Evolutionary conservation across 139 green algal genomes (phyloP).

Genomic region (Deuterostichococcus epilithicus): DNA sequence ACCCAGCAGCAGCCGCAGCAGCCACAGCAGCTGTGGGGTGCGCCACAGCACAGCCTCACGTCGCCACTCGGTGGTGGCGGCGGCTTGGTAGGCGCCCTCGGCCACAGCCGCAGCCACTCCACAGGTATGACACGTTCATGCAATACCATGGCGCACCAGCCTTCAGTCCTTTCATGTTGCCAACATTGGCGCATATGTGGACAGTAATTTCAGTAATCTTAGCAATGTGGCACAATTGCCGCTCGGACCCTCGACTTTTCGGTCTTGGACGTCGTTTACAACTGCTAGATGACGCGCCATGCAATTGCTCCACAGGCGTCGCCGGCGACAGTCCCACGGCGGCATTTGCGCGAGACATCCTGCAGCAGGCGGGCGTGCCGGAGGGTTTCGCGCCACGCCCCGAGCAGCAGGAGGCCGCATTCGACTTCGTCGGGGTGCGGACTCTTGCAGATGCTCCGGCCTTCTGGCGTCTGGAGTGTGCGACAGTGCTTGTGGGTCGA

Average conservation of each 20-base stretch:
- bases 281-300: not conserved
- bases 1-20: not conserved
- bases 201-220: no score
- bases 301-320: not conserved
- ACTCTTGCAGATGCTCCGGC: not conserved
- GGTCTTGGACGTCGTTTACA: not conserved
- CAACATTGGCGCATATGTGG: no score
- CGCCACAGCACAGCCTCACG: no score
- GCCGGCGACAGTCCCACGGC: not conserved
- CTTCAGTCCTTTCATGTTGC: not conserved
- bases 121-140: not conserved
- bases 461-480: not conserved
- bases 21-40: not conserved
- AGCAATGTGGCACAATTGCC: not conserved
- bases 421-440: not conserved
- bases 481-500: no score
- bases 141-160: not conserved
- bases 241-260: not conserved
- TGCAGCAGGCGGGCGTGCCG: constrained; percentile 57
- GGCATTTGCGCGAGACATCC: not conserved
- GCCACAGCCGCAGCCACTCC: not conserved
- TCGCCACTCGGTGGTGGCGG: not conserved
- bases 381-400: constrained; percentile 19
- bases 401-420: not conserved
- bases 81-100: not conserved